Evolutionary conservation across 805 yeast genomes (phyloP).

Genomic region (Wickerhamiella shivajii): DNA sequence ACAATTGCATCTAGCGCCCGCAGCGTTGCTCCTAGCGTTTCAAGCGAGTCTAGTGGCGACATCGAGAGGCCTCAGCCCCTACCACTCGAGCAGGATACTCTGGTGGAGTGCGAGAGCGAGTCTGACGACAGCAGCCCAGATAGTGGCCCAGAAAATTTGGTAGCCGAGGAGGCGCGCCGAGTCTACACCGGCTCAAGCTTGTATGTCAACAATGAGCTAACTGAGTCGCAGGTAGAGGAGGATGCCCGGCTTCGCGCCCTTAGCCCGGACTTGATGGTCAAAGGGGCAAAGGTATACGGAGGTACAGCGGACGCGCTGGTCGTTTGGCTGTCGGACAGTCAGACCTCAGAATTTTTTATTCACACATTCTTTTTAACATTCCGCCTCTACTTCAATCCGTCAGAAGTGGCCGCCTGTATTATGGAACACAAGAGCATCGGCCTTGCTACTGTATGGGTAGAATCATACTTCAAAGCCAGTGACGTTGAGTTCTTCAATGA

Average conservation of each 20-base stretch:
- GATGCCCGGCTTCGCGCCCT: conserved; percentile 1
- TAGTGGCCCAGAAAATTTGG: too few species aligned
- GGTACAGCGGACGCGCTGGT: conserved; percentile 24
- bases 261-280: conserved; percentile 12
- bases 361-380: conserved; percentile 68
- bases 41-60: too few species aligned
- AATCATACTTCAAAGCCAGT: conserved; percentile 66
- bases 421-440: conserved; percentile 5
- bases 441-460: conserved; percentile 46
- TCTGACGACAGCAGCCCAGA: too few species aligned
- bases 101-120: too few species aligned
- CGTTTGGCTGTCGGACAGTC: conserved; percentile 17
- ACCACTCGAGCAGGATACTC: too few species aligned
- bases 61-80: too few species aligned
- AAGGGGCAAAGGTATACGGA: conserved; percentile 21
- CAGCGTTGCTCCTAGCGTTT: too few species aligned
- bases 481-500: conserved; percentile 55
- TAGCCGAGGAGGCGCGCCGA: too few species aligned
- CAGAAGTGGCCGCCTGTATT: conserved; percentile 41
- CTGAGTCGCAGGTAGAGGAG: conserved; percentile 14
- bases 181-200: too few species aligned
- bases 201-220: too few species aligned
- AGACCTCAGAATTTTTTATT: conserved; percentile 31
- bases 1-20: too few species aligned
- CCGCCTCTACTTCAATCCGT: conserved; percentile 52